These are phyloP conservation scores for Spinacia oleracea DNA, from an alignment of 179 eudicot species.

Conservation along the genomic window DNA sequence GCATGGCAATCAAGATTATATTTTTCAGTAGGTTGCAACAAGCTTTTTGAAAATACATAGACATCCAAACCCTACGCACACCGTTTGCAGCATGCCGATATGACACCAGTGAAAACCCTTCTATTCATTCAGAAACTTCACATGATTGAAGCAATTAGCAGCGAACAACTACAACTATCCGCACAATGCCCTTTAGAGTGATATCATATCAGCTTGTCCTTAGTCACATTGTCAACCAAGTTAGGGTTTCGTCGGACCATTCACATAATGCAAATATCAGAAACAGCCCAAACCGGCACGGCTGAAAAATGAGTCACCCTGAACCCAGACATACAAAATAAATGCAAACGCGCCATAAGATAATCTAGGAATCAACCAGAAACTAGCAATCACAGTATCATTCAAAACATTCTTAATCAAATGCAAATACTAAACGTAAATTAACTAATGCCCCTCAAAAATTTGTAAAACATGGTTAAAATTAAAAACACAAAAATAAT, in stretches of 20 bases:
- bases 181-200: background rate
- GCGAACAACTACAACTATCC: background rate
- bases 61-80: background rate
- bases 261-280: background rate
- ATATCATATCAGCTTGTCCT: background rate
- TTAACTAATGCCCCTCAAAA: background rate
- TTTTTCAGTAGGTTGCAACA: background rate
- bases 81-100: background rate
- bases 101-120: background rate
- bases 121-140: background rate
- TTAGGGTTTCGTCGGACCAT: slow-evolving; percentile 27
- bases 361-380: slow-evolving; percentile 4
- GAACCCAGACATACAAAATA: background rate
- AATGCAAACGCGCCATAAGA: background rate
- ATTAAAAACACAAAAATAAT: background rate
- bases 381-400: background rate
- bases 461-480: background rate
- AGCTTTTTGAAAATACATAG: background rate
- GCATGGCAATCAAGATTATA: slow-evolving; percentile 1
- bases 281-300: slow-evolving; percentile 4
- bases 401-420: background rate
- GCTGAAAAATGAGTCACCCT: background rate
- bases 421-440: slow-evolving; percentile 1
- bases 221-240: slow-evolving; percentile 10
- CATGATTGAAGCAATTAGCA: background rate